Conservation (phyloP, 306 rosid genomes). For the Cucurbita ficifolia region DNA sequence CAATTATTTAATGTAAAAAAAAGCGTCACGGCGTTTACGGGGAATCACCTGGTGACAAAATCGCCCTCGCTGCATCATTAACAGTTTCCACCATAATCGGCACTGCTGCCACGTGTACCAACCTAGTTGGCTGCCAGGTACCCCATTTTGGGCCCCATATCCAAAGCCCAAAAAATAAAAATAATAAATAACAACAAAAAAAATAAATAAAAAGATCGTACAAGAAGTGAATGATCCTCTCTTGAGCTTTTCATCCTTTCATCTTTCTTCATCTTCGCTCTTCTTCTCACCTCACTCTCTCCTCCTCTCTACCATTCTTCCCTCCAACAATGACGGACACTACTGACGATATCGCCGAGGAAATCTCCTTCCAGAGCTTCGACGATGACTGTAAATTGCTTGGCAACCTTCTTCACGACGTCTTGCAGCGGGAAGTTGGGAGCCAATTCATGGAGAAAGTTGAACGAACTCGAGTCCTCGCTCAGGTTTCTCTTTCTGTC, state of each 20-base stretch:
- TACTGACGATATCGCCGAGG: slow-evolving; percentile 86
- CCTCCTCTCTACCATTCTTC: background rate
- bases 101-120: background rate
- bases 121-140: background rate
- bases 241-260: background rate
- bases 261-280: background rate
- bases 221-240: background rate
- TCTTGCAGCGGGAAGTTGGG: slow-evolving; percentile 72
- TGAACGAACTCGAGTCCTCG: slow-evolving; percentile 59
- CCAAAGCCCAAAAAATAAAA: background rate
- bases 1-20: background rate
- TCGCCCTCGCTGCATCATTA: background rate
- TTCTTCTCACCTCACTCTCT: background rate
- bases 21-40: background rate
- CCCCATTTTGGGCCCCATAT: background rate
- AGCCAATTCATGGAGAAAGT: slow-evolving; percentile 38
- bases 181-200: too few relatives aligned
- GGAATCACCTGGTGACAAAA: background rate
- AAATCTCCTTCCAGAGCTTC: slow-evolving; percentile 78
- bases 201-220: background rate
- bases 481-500: slow-evolving; percentile 36
- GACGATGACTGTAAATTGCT: slow-evolving; percentile 80
- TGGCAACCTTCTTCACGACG: slow-evolving; percentile 63
- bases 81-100: slow-evolving; percentile 1
- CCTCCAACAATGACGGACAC: slow-evolving; percentile 62